Evolutionary conservation across 2,329 filamentous ascomycete species (phyloP).

Genomic region (Aspergillus ochraceoroseus): DNA sequence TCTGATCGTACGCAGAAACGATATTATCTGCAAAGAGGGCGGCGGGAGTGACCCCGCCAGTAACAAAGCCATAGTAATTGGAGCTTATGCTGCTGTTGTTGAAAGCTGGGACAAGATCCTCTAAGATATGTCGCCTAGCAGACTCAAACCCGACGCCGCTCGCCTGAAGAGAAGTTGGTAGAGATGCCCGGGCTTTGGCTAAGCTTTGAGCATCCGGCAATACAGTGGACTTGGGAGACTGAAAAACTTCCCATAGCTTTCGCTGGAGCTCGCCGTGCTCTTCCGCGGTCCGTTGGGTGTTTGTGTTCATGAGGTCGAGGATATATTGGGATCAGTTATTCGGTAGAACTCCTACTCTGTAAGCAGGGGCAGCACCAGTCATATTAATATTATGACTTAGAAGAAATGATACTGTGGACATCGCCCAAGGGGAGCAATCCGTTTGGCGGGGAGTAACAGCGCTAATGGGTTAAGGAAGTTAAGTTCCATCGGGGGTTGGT

Average conservation of each 20-base stretch:
- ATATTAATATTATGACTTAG: neutral
- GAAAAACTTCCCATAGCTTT: slow-evolving; percentile 30
- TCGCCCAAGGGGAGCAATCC: slow-evolving; percentile 1
- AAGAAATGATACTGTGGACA: neutral
- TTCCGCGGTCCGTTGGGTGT: slow-evolving; percentile 8
- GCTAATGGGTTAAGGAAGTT: too few relatives aligned
- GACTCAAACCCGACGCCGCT: slow-evolving; percentile 31
- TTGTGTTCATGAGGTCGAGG: slow-evolving; percentile 16
- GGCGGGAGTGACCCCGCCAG: slow-evolving; percentile 71
- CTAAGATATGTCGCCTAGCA: slow-evolving; percentile 37
- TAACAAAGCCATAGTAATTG: slow-evolving; percentile 86
- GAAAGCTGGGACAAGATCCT: slow-evolving; percentile 51
- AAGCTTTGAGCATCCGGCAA: slow-evolving; percentile 32
- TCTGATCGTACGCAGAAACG: slow-evolving; percentile 77
- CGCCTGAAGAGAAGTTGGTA: slow-evolving; percentile 28
- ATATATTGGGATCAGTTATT: too few relatives aligned
- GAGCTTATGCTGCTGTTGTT: slow-evolving; percentile 61
- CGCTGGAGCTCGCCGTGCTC: slow-evolving; percentile 24
- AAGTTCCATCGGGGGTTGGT: too few relatives aligned
- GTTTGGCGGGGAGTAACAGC: slow-evolving; percentile 12
- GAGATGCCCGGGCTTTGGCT: slow-evolving; percentile 31
- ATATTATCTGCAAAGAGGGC: slow-evolving; percentile 78
- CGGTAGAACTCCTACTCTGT: neutral
- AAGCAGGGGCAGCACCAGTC: too few relatives aligned
- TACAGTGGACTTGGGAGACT: slow-evolving; percentile 29